These are phyloP conservation scores for Penicillium vulpinum DNA, from an alignment of 2,329 filamentous ascomycete species.

Conservation along the genomic window DNA sequence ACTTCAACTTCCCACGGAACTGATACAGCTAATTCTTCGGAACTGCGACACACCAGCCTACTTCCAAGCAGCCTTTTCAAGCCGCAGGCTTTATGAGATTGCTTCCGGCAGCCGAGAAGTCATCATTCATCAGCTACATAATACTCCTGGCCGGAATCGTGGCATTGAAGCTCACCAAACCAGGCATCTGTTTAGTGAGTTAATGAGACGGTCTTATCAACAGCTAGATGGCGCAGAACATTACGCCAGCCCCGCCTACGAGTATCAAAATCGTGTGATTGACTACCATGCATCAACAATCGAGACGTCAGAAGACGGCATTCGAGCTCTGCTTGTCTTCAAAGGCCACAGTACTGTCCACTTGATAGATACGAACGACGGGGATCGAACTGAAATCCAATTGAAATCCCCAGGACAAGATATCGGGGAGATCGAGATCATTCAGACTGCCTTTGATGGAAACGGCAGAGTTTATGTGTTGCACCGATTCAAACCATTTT, in stretches of 20 bases:
- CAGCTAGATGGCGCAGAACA: slow-evolving; percentile 41
- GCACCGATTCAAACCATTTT: slow-evolving; percentile 32
- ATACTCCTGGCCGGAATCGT: slow-evolving; percentile 34
- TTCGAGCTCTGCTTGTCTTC: slow-evolving; percentile 30
- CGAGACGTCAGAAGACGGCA: slow-evolving; percentile 15
- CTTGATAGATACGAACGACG: slow-evolving; percentile 26
- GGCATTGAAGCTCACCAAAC: slow-evolving; percentile 21
- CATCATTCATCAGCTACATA: slow-evolving; percentile 38
- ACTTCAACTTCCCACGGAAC: slow-evolving; percentile 37
- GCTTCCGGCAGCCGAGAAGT: slow-evolving; percentile 38
- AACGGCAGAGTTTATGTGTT: slow-evolving; percentile 31
- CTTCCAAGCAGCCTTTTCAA: slow-evolving; percentile 40
- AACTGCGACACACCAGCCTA: slow-evolving; percentile 37
- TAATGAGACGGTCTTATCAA: slow-evolving; percentile 32
- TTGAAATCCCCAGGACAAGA: slow-evolving; percentile 26
- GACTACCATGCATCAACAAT: slow-evolving; percentile 38
- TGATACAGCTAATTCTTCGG: slow-evolving; percentile 41
- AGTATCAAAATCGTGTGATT: slow-evolving; percentile 28
- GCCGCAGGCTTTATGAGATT: slow-evolving; percentile 37
- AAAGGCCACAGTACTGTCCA: slow-evolving; percentile 32
- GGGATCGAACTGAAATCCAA: slow-evolving; percentile 16
- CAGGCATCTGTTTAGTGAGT: slow-evolving; percentile 33
- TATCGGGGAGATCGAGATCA: slow-evolving; percentile 31
- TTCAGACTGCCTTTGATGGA: slow-evolving; percentile 32
- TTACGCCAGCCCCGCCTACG: slow-evolving; percentile 32